These are phyloP conservation scores for Nicotiana knightiana DNA, from an alignment of 257 asterid species.

Conservation along the genomic window DNA sequence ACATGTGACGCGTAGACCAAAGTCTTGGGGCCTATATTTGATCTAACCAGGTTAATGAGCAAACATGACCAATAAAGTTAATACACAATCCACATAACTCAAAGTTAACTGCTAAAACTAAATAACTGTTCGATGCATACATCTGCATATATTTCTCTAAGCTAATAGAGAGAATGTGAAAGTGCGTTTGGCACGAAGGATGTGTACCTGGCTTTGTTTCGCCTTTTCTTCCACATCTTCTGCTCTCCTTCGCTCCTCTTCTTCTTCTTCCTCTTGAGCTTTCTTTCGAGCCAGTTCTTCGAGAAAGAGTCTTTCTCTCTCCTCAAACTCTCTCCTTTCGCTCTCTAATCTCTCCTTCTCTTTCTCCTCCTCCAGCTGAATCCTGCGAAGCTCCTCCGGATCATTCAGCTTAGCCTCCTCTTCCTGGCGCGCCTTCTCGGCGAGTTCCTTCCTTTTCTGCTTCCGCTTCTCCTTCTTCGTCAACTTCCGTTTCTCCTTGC, in stretches of 20 bases:
- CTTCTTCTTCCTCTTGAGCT: conserved; percentile 49
- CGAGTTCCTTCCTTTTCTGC: conserved; percentile 73
- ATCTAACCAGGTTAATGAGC: background rate
- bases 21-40: no score
- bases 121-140: background rate
- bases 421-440: conserved; percentile 60
- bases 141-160: background rate
- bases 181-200: background rate
- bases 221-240: conserved; percentile 37
- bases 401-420: conserved; percentile 70
- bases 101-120: background rate
- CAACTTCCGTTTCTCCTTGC: conserved; percentile 70
- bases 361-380: conserved; percentile 66
- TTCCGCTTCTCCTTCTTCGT: conserved; percentile 88
- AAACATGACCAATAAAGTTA: no score
- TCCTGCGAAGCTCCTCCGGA: conserved; percentile 61
- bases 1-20: no score
- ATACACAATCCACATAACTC: background rate
- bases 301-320: conserved; percentile 60
- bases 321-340: conserved; percentile 71
- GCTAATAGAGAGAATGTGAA: background rate
- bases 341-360: conserved; percentile 62
- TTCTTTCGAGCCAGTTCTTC: conserved; percentile 60
- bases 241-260: conserved; percentile 45
- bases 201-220: conserved; percentile 40